Evolutionary conservation across 163 green algal species (phyloP), one percentile per base, ranked within the genome.

Genomic region (Picocystis sp.): DNA sequence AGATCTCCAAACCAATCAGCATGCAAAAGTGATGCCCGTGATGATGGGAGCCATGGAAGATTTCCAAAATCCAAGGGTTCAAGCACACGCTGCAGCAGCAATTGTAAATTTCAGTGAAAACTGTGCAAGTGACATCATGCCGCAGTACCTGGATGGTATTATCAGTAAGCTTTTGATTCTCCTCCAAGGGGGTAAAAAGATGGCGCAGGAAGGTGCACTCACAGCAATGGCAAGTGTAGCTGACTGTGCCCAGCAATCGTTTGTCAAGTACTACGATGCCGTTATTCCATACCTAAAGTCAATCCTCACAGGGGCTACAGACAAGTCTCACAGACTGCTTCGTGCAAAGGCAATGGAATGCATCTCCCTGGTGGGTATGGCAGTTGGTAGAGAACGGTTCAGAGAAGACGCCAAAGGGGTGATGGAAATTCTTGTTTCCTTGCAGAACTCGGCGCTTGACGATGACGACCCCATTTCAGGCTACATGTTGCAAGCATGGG

Each of bases 91-190:
- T 11, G 73, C 77, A 24, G 86, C 88, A 15, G 90, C 87, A 1
- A 72, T 93, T 19, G 88, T 99, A 35, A 99, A 99, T 77, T 99
- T 99, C 77, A 82, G 66, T 43, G 90, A 97, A 68, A 68, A 74
- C 47, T 79, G 72, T 19, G 44, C 53, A 1, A 33, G 41, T 12
- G 82, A 97, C 25, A 58, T 89, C 23, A 62, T 99, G 61, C 65
- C 69, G 19, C 83, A 76, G 17, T 95, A 97, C 78, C 67, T 97
- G 60, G 86, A 99, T 64, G 46, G 58, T 0, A 70, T 99, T 38
- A 89, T 95, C 61, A 64, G 29, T 34, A 89, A 86, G 74, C 80
- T 95, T 25, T 52, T 96, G 23, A 58, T 57, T 33, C 72, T 95
- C 54, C 72, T 95, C 50, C 81, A 93, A 72, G 64, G 77, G n/a